Evolutionary conservation across 2,329 filamentous ascomycete genomes (phyloP), one percentile per base, ranked within the genome.

Genomic region (Curvularia sp.): DNA sequence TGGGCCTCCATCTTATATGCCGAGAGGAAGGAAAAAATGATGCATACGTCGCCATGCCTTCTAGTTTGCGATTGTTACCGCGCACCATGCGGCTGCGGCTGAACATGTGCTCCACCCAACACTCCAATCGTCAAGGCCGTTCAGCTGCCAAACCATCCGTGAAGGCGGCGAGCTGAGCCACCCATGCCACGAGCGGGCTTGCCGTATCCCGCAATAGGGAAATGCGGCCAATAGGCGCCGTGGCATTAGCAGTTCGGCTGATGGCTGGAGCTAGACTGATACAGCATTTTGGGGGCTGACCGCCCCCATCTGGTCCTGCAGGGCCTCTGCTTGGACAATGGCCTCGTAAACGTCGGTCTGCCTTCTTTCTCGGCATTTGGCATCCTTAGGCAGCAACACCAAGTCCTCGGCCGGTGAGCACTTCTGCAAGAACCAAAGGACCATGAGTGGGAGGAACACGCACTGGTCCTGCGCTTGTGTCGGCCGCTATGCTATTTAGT

Each of bases 101-200:
- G 46, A 35, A 22, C 31, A 35, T 13, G 30, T 49, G 46, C 18
- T 43, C 39, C 49, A 39, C 30, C 13, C 33, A 3, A n/a, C 6
- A 1, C n/a, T 24, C 22, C 42, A 26, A 44, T 15, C 13, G 42
- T 44, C 22, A 22, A 43, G 43, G 12, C 49, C 5, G 20, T 43
- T 33, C 18, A 52, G 49, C 28, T 15, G 39, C 49, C 49, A 44
- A 44, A 33, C 39, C 13, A 30, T 20, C 22, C 2, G 30, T 49
- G 28, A 52, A 31, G 28, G 39, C 49, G 43, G 49, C 22, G n/a
- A 35, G 39, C 49, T 52, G 49, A 52, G 18, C 39, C 26, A 28
- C 10, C 28, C 39, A 43, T 42, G 26, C 20, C 42, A 26, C 5
- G 12, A 20, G 22, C 38, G 39, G 38, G n/a, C 18, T 49, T 26